phyloP scores from a whole-genome alignment of 2,329 filamentous ascomycete species.

The Pseudogymnoascus verrucosus region DNA sequence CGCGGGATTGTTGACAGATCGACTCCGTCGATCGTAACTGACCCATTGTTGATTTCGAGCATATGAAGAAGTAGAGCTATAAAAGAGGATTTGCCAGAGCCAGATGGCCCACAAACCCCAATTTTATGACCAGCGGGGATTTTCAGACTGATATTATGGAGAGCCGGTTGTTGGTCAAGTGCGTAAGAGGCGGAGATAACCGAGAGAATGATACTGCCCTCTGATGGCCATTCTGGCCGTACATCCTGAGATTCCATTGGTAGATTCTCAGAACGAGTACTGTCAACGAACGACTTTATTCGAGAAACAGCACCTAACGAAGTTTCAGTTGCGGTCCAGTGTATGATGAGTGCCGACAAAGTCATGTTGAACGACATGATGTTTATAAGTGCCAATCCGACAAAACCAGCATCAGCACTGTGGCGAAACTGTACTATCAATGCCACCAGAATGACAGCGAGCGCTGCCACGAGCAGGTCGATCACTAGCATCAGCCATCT shows the following conservation, averaged over 20 bases:
- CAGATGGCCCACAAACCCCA: slow-evolving; percentile 44
- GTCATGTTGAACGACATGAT: slow-evolving; percentile 22
- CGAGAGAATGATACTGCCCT: slow-evolving; percentile 24
- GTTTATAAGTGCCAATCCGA: slow-evolving; percentile 26
- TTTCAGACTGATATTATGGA: slow-evolving; percentile 57
- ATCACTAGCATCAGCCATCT: slow-evolving; percentile 45
- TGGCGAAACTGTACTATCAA: slow-evolving; percentile 28
- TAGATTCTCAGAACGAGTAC: slow-evolving; percentile 22
- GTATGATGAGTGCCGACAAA: slow-evolving; percentile 18
- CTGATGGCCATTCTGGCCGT: slow-evolving; percentile 23
- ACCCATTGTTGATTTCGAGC: slow-evolving; percentile 35
- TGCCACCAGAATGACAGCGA: slow-evolving; percentile 27
- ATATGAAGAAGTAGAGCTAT: slow-evolving; percentile 41
- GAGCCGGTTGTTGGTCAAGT: slow-evolving; percentile 60
- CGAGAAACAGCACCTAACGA: slow-evolving; percentile 19
- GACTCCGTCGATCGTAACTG: slow-evolving; percentile 37
- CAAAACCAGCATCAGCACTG: slow-evolving; percentile 21
- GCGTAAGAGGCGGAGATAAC: slow-evolving; percentile 30
- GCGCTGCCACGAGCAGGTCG: slow-evolving; percentile 16
- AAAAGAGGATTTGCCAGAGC: slow-evolving; percentile 45
- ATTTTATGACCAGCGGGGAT: slow-evolving; percentile 52
- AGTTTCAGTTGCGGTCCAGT: slow-evolving; percentile 24
- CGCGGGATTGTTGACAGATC: slow-evolving; percentile 35
- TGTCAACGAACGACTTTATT: slow-evolving; percentile 3
- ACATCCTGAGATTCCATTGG: not conserved